phyloP scores from a whole-genome alignment of 163 green algal genomes.

The Chlorella variabilis region DNA sequence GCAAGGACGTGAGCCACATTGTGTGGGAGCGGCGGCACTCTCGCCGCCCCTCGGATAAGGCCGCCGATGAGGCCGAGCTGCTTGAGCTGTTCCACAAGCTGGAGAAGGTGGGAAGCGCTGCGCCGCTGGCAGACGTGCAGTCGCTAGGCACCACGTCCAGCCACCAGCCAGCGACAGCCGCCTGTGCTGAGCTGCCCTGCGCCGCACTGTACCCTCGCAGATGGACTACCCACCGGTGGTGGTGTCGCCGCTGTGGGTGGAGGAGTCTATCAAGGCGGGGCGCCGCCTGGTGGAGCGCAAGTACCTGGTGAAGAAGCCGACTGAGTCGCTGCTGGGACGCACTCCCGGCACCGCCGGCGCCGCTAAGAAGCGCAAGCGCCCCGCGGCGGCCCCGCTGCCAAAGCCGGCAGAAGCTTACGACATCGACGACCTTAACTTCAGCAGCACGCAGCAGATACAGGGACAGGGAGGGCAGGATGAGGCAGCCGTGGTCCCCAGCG shows the following conservation, averaged over 20 bases:
- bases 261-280: slow-evolving; percentile 47
- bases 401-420: slow-evolving; percentile 36
- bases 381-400: neutral
- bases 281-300: slow-evolving; percentile 31
- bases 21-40: slow-evolving; percentile 58
- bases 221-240: slow-evolving; percentile 44
- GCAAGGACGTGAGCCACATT: slow-evolving; percentile 69
- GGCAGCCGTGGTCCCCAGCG: neutral
- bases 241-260: slow-evolving; percentile 69
- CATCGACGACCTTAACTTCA: slow-evolving; percentile 21
- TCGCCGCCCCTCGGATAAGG: slow-evolving; percentile 43
- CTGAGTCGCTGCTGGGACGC: slow-evolving; percentile 36
- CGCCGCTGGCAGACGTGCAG: neutral
- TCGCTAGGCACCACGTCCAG: too few species aligned
- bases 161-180: neutral
- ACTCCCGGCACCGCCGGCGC: slow-evolving; percentile 9
- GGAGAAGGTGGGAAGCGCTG: slow-evolving; percentile 47
- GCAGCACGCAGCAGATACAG: slow-evolving; percentile 39
- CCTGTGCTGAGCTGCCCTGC: neutral
- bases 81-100: slow-evolving; percentile 52
- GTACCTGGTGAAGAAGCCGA: slow-evolving; percentile 30
- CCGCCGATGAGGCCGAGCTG: slow-evolving; percentile 47
- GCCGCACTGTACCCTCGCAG: neutral
- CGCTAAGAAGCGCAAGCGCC: slow-evolving; percentile 32
- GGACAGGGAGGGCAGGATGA: neutral